Conservation (phyloP, 2,329 filamentous ascomycete species). For the Thelonectria rubi region DNA sequence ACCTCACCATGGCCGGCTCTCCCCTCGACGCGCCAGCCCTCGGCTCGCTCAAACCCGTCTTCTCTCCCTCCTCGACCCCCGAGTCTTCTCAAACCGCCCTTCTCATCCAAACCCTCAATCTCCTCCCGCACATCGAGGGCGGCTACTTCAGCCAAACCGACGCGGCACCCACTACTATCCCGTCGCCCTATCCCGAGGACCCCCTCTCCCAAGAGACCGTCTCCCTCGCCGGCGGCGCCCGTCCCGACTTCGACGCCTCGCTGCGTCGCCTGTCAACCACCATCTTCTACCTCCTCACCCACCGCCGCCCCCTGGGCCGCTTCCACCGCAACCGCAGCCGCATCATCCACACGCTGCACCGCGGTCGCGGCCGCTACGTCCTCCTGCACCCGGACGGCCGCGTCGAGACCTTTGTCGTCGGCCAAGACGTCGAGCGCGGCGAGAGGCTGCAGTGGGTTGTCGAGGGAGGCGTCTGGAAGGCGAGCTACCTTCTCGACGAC, state of each 20-base stretch:
- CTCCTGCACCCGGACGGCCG: slow-evolving; percentile 66
- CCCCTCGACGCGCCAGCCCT: slow-evolving; percentile 28
- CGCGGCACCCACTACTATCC: slow-evolving; percentile 58
- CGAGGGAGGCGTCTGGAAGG: slow-evolving; percentile 73
- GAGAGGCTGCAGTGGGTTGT: slow-evolving; percentile 75
- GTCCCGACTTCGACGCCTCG: slow-evolving; percentile 48
- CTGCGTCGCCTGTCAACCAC: slow-evolving; percentile 65
- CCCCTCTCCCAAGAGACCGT: slow-evolving; percentile 50
- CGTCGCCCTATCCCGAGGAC: slow-evolving; percentile 54
- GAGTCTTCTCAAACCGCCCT: slow-evolving; percentile 29
- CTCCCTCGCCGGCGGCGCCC: slow-evolving; percentile 44
- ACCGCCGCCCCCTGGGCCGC: slow-evolving; percentile 60
- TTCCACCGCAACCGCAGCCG: slow-evolving; percentile 71
- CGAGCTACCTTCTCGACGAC: slow-evolving; percentile 62
- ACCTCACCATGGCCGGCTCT: slow-evolving; percentile 26
- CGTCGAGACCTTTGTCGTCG: slow-evolving; percentile 73
- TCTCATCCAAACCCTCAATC: slow-evolving; percentile 52
- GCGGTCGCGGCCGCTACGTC: slow-evolving; percentile 70
- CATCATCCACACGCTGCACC: slow-evolving; percentile 72
- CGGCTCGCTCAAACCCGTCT: slow-evolving; percentile 47
- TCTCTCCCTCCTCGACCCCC: slow-evolving; percentile 25
- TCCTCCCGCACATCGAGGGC: slow-evolving; percentile 68
- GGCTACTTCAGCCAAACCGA: slow-evolving; percentile 73
- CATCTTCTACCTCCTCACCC: slow-evolving; percentile 73
- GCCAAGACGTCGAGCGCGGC: slow-evolving; percentile 62